Conservation (phyloP, 805 yeast genomes). For the Pichia nanzhaoensis region DNA sequence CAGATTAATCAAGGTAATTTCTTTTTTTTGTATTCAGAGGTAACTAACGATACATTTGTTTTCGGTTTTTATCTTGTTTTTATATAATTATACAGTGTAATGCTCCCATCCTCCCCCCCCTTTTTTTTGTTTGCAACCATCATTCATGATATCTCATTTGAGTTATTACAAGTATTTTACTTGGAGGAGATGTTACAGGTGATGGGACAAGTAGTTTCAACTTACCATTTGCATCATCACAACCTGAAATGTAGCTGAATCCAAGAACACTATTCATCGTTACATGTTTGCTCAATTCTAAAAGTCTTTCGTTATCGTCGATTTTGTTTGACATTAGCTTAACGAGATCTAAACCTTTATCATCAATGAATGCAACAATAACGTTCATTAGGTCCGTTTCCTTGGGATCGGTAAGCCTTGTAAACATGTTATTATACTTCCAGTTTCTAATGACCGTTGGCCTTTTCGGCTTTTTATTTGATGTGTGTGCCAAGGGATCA, state of each 20-base stretch:
- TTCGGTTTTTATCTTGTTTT: too few relatives aligned
- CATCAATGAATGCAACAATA: slow-evolving; percentile 38
- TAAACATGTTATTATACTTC: slow-evolving; percentile 9
- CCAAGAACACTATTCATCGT: slow-evolving; percentile 48
- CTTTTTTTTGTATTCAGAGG: too few relatives aligned
- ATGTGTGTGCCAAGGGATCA: slow-evolving; percentile 30
- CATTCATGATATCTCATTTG: slow-evolving; percentile 77
- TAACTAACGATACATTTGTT: too few relatives aligned
- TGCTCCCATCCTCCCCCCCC: background rate
- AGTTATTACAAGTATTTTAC: slow-evolving; percentile 67
- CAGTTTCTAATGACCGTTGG: background rate
- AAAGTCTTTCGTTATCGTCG: slow-evolving; percentile 24
- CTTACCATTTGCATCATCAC: slow-evolving; percentile 65
- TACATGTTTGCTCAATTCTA: slow-evolving; percentile 14
- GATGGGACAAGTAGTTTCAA: slow-evolving; percentile 75
- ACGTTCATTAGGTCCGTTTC: slow-evolving; percentile 61
- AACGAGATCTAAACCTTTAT: slow-evolving; percentile 15
- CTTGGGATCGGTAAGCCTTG: slow-evolving; percentile 14
- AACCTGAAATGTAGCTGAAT: slow-evolving; percentile 53
- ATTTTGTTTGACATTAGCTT: background rate
- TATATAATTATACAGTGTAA: slow-evolving; percentile 2
- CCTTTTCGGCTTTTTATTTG: background rate
- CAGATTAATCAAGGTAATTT: background rate
- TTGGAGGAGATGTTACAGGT: slow-evolving; percentile 74
- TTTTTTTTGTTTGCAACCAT: slow-evolving; percentile 24